These are phyloP conservation scores for Talaromyces stipitatus DNA, from an alignment of 495 filamentous ascomycete species.

Conservation along the genomic window DNA sequence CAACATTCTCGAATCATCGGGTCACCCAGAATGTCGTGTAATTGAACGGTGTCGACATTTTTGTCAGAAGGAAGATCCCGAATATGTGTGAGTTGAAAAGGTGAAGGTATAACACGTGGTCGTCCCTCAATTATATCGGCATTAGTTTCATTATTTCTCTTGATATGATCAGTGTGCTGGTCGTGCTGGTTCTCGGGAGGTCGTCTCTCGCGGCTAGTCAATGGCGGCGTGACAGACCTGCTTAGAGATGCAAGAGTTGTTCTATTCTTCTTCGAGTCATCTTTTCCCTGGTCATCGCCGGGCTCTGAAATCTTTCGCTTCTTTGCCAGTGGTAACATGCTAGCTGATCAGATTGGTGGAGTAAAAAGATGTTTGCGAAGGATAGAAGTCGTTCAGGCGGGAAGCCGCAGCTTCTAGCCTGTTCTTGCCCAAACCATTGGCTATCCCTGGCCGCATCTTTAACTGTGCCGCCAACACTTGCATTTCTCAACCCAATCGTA, in stretches of 20 bases:
- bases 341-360: not conserved
- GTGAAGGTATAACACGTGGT: slow-evolving; percentile 42
- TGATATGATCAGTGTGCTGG: not conserved
- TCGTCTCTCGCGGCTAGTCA: slow-evolving; percentile 8
- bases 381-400: not conserved
- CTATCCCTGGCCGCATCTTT: not conserved
- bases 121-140: not conserved
- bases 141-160: not conserved
- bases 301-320: not conserved
- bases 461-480: not conserved
- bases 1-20: slow-evolving; percentile 79
- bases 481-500: not conserved
- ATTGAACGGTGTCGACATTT: slow-evolving; percentile 61
- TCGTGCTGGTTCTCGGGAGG: not conserved
- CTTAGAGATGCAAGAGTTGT: slow-evolving; percentile 22
- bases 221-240: slow-evolving; percentile 25
- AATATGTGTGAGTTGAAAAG: slow-evolving; percentile 68
- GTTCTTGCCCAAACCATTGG: not conserved
- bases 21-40: slow-evolving; percentile 70
- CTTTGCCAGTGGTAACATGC: not conserved
- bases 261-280: not conserved
- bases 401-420: not conserved
- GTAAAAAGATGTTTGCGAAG: not conserved
- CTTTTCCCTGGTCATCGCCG: not conserved
- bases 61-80: slow-evolving; percentile 47